Base-by-base conservation (phyloP, 2,329 filamentous ascomycete genomes). In the Colletotrichum spinosum region DNA sequence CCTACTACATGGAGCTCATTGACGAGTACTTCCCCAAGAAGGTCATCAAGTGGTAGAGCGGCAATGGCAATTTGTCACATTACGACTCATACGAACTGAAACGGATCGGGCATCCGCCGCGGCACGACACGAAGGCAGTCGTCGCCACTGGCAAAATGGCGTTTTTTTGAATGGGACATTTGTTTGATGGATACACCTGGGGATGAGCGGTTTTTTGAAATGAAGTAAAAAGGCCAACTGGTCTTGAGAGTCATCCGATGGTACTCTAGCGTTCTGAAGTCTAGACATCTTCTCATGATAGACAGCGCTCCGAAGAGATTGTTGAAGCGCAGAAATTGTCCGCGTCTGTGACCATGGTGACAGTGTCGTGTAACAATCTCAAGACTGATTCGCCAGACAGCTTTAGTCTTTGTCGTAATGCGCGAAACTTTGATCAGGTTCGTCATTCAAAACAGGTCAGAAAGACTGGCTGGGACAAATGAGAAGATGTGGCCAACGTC, bases 1-100 rank as follows among this genome's bases (percentile, higher is more conserved):
- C 79, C 1, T 81, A 81, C 68, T 81, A 81, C 67, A 73, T 78
- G 74, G 79, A 79, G 67, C 73, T 81, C 42, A 81, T 81, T 51
- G 72, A 78, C 61, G 79, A 81, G 72, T 81, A 78, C 69, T 81
- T 81, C 72, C 79, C 79, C 8, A 73, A 75, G 64, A 72, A 71
- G 65, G 69, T 77, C 6, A 60, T 81, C 54, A 78, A 76, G 72
- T 81, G 79, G 79, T 81, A 67, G 49, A 66, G 11, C 13, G 11
- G 4, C 37, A n/a, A 41, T 11, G 8, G n/a, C 37, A 44, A 17
- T 13, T 52, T 62, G 35, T 52, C 58, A 49, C 53, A 38, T 66
- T 54, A 66, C 37, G 58, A 63, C 58, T 15, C 48, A 53, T 44
- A 54, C 50, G 63, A 66, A 15, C 42, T 49, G 52, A 57, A 15